Base-by-base conservation (phyloP, 2,329 filamentous ascomycete species). In the Neonectria coccinea region DNA sequence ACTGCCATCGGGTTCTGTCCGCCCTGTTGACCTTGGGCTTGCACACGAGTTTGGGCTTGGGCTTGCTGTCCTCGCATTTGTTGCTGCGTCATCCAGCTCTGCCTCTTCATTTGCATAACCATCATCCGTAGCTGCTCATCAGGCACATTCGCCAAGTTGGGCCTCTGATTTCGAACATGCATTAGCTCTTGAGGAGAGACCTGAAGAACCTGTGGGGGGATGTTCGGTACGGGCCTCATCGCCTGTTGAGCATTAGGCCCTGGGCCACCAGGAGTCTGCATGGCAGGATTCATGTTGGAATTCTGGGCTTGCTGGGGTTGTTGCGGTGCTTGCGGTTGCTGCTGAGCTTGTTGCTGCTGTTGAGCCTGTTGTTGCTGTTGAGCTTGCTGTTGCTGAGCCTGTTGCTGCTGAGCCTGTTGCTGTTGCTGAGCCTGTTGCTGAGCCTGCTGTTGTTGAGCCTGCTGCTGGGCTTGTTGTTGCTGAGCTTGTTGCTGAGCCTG, bases 1-100 rank as follows among this genome's bases (percentile, higher is more conserved):
- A 78, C 75, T 29, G 82, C 7, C 74, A 84, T 80, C 25, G 81
- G 80, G 27, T 76, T 78, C 64, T 80, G 76, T 5, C 74, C 75
- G 39, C 76, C 75, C 53, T 59, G 68, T 47, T 78, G 80, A 5
- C 74, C 79, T 44, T 81, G 78, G 5, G 76, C 76, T 58, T 81
- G 64, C 9, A 42, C 63, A 2, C 70, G 79, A 16, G 71, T 72
- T 59, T 78, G 76, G 12, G 70, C 72, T 39, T 75, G 75, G 14
- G 67, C 78, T 71, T 77, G 79, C 67, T 85, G 73, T n/a, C 69
- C 59, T 50, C 70, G 72, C 57, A 74, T 65, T 31, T 77, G 75
- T 18, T 75, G 69, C 39, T 77, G 76, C 44, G 77, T 67, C 29
- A 72, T 20, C 76, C 75, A 80, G 7, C 58, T 55, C 9, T 67